These are phyloP conservation scores for Selaginella moellendorffii DNA, from an alignment of 75 land plant species.

Conservation along the genomic window DNA sequence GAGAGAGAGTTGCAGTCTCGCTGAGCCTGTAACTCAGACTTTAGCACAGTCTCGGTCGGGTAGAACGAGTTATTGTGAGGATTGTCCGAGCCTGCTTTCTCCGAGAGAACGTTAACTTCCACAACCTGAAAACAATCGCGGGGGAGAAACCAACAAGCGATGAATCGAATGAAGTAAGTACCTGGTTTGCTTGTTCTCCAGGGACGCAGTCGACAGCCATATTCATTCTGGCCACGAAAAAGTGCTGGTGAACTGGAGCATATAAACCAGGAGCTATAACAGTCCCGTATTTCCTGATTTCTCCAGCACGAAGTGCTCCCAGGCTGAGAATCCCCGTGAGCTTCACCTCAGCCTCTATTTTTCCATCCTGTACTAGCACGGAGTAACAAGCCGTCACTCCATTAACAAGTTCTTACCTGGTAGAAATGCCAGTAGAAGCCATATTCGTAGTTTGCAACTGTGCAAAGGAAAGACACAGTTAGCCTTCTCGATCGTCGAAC, in stretches of 20 bases:
- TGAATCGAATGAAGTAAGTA: no score
- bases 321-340: conserved; percentile 93
- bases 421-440: conserved; percentile 99
- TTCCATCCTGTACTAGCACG: conserved; percentile 60
- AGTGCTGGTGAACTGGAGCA: conserved; percentile 99
- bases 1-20: conserved; percentile 75
- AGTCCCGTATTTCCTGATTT: conserved; percentile 85
- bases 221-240: conserved; percentile 97
- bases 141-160: not conserved
- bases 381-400: no score
- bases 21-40: conserved; percentile 71
- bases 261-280: conserved; percentile 87
- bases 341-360: conserved; percentile 97
- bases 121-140: conserved; percentile 45
- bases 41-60: conserved; percentile 72
- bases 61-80: conserved; percentile 93
- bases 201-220: conserved; percentile 96
- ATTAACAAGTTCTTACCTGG: conserved; percentile 65
- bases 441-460: conserved; percentile 97
- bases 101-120: conserved; percentile 82
- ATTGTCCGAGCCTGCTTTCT: conserved; percentile 64
- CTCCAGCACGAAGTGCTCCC: conserved; percentile 82
- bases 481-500: conserved; percentile 82
- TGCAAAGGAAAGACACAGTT: conserved; percentile 81
- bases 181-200: conserved; percentile 89